Evolutionary conservation across 2,329 filamentous ascomycete genomes (phyloP), one percentile per base, ranked within the genome.

Genomic region (Ophiostoma piceae): DNA sequence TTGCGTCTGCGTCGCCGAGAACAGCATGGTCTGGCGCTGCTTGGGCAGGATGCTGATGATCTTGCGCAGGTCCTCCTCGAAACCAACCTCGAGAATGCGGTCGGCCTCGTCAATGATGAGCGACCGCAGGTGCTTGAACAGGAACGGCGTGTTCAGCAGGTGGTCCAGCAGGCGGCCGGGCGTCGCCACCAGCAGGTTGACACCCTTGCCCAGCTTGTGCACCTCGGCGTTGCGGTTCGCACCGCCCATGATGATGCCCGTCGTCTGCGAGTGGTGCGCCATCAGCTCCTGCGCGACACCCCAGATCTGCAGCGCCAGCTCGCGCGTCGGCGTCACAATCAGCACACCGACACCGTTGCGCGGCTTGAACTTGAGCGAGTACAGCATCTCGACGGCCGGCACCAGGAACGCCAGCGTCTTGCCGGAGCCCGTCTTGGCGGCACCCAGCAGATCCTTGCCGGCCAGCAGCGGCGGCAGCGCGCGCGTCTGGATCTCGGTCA

Each of bases 61-160:
- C 79, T 96, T 90, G 73, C 92, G 87, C 91, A 99, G 97, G 82
- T 99, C 95, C 77, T 98, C 95, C 80, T 99, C 95, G 84, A 99
- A 99, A 75, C 95, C 94, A 73, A 97, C 92, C 81, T 99, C 95
- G 64, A 99, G 83, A 73, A 99, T 97, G 66, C 95, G 90, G 78
- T 99, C 95, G 22, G 95, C 95, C 81, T 99, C 95, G 76, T 99
- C 95, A 74, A 98, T 97, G 74, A 99, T 87, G 47, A 99, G 84
- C 1, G 92, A 91, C 79, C 94, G 93, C 75, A 97, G 81, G 79
- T 97, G 97, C 84, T 96, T 96, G 85, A 92, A 97, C 57, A 89
- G 83, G 74, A 98, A 98, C 26, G 90, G 90, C 0, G 95, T 98
- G 78, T 94, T 97, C 79, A 95, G 92, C 60, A 99, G 84, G 77